phyloP scores from a whole-genome alignment of 2,329 filamentous ascomycete species.

The Chaetothyriales sp. region DNA sequence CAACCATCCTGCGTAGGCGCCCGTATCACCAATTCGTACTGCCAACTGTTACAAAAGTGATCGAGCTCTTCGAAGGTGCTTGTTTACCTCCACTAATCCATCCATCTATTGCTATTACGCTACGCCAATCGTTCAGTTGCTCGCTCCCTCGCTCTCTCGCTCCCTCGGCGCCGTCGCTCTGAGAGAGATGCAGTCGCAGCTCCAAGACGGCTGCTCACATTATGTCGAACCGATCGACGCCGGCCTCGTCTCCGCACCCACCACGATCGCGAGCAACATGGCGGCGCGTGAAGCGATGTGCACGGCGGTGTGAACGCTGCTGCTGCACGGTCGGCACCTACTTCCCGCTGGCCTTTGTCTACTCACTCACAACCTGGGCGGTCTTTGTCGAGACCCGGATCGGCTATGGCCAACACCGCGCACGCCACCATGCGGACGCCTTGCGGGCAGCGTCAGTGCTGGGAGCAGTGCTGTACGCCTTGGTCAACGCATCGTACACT shows the following conservation, averaged over 20 bases:
- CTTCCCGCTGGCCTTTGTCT: conserved; percentile 80
- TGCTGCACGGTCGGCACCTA: conserved; percentile 69
- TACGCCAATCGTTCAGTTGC: too few relatives aligned
- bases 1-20: too few relatives aligned
- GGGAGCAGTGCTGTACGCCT: conserved; percentile 55
- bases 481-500: conserved; percentile 82
- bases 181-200: background rate
- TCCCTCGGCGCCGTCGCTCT: too few relatives aligned
- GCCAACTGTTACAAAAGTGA: too few relatives aligned
- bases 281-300: conserved; percentile 28
- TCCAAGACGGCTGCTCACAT: background rate
- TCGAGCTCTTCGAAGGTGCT: too few relatives aligned
- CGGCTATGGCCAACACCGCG: conserved; percentile 27
- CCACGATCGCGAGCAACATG: conserved; percentile 22
- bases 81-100: too few relatives aligned
- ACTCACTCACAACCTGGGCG: conserved; percentile 81
- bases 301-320: conserved; percentile 52
- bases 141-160: too few relatives aligned
- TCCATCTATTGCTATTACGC: too few relatives aligned
- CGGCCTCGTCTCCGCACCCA: conserved; percentile 24
- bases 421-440: conserved; percentile 25
- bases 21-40: too few relatives aligned
- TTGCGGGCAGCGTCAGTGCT: conserved; percentile 40
- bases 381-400: conserved; percentile 72
- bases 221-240: conserved; percentile 18